Percentiles rank a stretch among this genome's conserved stretches.
Conservation (phyloP, 352 stramenopile species). For the Pythium oligandrum region DNA sequence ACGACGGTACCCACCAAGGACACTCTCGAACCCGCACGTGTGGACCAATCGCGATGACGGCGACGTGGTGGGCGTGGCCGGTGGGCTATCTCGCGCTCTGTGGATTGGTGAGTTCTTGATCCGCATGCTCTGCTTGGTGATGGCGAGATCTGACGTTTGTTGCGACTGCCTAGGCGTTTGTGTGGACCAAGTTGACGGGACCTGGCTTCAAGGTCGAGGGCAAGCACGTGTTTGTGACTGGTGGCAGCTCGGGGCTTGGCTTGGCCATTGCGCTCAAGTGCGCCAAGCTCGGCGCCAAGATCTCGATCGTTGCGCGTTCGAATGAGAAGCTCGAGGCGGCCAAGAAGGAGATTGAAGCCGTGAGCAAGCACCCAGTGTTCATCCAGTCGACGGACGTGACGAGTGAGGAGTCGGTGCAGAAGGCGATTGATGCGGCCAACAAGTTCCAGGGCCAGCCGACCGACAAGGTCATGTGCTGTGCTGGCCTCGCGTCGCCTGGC, state of each 20-base stretch:
- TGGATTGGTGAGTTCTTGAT: conserved; percentile 31
- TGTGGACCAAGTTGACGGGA: conserved; percentile 53
- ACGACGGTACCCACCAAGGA: no score
- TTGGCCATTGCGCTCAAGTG: conserved; percentile 68
- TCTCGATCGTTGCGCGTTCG: conserved; percentile 61
- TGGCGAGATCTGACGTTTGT: conserved; percentile 4
- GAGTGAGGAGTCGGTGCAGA: conserved; percentile 50
- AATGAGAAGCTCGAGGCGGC: conserved; percentile 54
- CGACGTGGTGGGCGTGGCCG: conserved; percentile 19
- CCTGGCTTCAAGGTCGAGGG: conserved; percentile 69
- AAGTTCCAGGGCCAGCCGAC: conserved; percentile 56
- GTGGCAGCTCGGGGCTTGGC: conserved; percentile 63
- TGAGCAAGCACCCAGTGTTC: conserved; percentile 38
- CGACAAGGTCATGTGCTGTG: conserved; percentile 72
- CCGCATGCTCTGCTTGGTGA: no score
- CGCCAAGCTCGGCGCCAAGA: conserved; percentile 54
- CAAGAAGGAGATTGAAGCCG: conserved; percentile 53
- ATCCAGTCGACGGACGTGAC: conserved; percentile 71
- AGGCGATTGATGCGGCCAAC: conserved; percentile 59
- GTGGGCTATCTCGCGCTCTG: conserved; percentile 36
- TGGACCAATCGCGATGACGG: conserved; percentile 6
- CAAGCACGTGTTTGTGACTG: conserved; percentile 81
- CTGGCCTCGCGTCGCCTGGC: conserved; percentile 48
- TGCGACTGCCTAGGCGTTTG: conserved; percentile 39
- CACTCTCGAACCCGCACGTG: no score